Evolutionary conservation across 1,284 basidiomycete genomes (phyloP).

Genomic region (Heterobasidion parviporum): DNA sequence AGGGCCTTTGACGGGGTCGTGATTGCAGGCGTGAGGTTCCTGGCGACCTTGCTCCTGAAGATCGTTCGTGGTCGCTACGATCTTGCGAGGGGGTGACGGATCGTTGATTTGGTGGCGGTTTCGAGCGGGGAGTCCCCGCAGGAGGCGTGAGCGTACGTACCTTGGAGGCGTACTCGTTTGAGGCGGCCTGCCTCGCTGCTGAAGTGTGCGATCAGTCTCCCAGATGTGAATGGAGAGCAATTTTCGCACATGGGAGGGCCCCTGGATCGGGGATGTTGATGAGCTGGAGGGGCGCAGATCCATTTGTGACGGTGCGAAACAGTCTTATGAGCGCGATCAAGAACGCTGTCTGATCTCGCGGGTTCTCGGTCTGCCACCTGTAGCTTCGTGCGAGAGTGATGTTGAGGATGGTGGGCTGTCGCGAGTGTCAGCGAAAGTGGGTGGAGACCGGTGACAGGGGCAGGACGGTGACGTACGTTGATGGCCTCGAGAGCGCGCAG

Average conservation of each 20-base stretch:
- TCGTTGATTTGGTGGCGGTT: constrained; percentile 1
- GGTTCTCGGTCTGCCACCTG: constrained; percentile 76
- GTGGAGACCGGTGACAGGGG: not conserved
- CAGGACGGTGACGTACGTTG: constrained; percentile 43
- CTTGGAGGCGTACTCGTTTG: not conserved
- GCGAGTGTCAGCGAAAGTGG: not conserved
- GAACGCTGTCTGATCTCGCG: constrained; percentile 66
- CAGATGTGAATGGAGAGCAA: not conserved
- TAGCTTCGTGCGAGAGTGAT: constrained; percentile 83
- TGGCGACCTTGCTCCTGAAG: constrained; percentile 3
- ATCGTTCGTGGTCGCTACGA: constrained; percentile 5
- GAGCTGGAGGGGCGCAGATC: constrained; percentile 38
- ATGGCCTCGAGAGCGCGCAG: constrained; percentile 74
- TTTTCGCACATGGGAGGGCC: constrained; percentile 24
- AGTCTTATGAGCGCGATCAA: constrained; percentile 60
- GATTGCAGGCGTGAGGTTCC: not conserved
- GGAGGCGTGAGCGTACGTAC: constrained; percentile 7
- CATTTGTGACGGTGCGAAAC: constrained; percentile 55
- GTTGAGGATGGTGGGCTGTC: constrained; percentile 47
- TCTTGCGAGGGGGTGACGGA: constrained; percentile 2
- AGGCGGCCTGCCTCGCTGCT: not conserved
- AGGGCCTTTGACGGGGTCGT: constrained; percentile 3
- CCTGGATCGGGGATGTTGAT: constrained; percentile 45
- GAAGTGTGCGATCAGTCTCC: not conserved
- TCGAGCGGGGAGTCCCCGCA: not conserved